Base-by-base conservation (phyloP, 2,329 filamentous ascomycete species). In the Aspergillus puulaauensis region DNA sequence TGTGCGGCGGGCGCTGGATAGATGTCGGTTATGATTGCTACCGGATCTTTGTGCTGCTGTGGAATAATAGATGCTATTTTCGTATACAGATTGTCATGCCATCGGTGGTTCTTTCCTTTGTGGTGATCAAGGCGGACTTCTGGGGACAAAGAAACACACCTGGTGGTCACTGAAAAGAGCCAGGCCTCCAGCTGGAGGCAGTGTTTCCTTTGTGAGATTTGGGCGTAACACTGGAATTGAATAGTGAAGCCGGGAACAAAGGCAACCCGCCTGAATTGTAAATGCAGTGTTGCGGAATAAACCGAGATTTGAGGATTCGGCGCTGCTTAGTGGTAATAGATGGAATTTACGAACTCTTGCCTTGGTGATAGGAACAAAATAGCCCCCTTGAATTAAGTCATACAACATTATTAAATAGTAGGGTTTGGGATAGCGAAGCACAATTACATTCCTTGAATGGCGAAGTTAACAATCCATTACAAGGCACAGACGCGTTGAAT, bases 381-480 rank as follows among this genome's bases (percentile, higher is more conserved):
- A n/a, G 23, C 50, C 31, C 27, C 19, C 35, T 37, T 31, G 37
- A 39, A 46, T 53, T 54, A 47, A 60, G 44, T 53, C 46, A 55
- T 62, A 56, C 48, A 56, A 40, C 48, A 62, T 60, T 53, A 60
- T 46, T 49, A 58, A 39, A 37, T 35, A 40, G n/a, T 33, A 47
- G 24, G 39, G 33, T 46, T 31, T 19, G 40, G 51, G 21, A 51
- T 51, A 51, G 23, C 8, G 40, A 56, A 57, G 54, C 39, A 54
- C 54, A 48, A 58, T 61, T 57, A 57, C 52, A 62, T 60, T 62
- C 59, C 56, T 46, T 52, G 49, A 52, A 57, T 55, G 61, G 59
- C 48, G 33, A 56, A 57, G 56, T 50, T 44, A 27, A 37, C 44
- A 45, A 41, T 50, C 46, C 47, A 51, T 51, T 40, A 44, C 24